Evolutionary conservation across 2,329 filamentous ascomycete species (phyloP), one percentile per base, ranked within the genome.

Genomic region (Talaromyces sp.): DNA sequence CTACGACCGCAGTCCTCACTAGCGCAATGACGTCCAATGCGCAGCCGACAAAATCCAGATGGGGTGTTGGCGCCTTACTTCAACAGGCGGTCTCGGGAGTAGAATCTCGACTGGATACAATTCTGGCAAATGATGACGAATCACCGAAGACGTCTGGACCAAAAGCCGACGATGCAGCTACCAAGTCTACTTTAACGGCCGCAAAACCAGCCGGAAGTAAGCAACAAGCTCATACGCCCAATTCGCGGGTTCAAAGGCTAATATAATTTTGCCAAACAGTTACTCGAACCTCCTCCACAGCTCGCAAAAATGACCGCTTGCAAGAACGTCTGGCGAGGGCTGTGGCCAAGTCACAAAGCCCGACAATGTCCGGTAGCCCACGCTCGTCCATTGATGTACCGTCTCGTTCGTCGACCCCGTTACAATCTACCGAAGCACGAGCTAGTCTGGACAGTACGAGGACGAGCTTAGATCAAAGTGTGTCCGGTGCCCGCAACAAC

Each of bases 41-140:
- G 7, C 72, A 73, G 22, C 79, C 79, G 63, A 69, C 86, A 70
- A 81, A 84, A 67, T 85, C 86, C 60, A 85, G 86, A 87, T 93
- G 90, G 90, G 90, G 89, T 54, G 88, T 80, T 58, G 76, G 77
- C 13, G 76, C 87, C 37, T 90, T 97, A 75, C 85, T 97, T 67
- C 91, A 93, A 69, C 92, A 94, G 78, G 93, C 94, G 68, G 92
- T 98, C 67, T 93, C 93, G 63, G 93, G 93, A 67, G 90, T 99
- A 65, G 95, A 99, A 80, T 96, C 93, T 66, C 89, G 91, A 50
- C 86, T 99, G 66, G 95, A 99, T 77, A 93, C 87, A 59, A 96
- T 99, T 66, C 85, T 99, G 67, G 88, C 92, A 62, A 93, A 97
- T 70, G 88, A 91, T 63, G 87, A 89, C 50, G 86, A 86, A 64